Conservation (phyloP, 108 stramenopile genomes). For the Skeletonema tropicum region DNA sequence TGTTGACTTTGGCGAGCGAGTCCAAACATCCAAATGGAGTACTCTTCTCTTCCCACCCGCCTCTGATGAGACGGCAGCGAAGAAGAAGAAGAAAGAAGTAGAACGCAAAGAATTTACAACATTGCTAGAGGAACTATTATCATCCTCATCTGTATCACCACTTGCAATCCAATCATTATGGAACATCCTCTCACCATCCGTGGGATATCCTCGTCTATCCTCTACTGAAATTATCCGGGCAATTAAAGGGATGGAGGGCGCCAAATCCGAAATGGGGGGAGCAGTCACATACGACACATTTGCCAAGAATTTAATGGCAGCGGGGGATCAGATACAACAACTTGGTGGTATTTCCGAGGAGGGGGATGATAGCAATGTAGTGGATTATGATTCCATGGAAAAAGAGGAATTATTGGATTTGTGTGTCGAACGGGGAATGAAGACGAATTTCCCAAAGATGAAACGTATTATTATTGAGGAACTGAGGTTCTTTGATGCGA, state of each 20-base stretch:
- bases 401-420: slow-evolving; percentile 39
- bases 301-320: background rate
- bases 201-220: slow-evolving; percentile 32
- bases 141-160: background rate
- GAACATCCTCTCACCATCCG: slow-evolving; percentile 18
- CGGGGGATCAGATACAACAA: slow-evolving; percentile 9
- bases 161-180: slow-evolving; percentile 17
- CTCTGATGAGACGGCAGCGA: background rate
- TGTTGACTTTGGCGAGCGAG: slow-evolving; percentile 26
- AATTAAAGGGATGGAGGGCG: slow-evolving; percentile 27
- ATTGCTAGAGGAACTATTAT: background rate
- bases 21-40: slow-evolving; percentile 29
- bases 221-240: slow-evolving; percentile 25
- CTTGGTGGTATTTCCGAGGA: slow-evolving; percentile 1
- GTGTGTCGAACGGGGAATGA: slow-evolving; percentile 34
- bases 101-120: slow-evolving; percentile 10
- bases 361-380: background rate
- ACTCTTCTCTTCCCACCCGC: slow-evolving; percentile 18
- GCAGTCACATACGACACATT: slow-evolving; percentile 7
- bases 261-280: slow-evolving; percentile 28
- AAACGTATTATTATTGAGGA: slow-evolving; percentile 51
- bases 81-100: slow-evolving; percentile 8
- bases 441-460: slow-evolving; percentile 38
- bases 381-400: slow-evolving; percentile 41
- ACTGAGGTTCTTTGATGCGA: slow-evolving; percentile 43